phyloP scores from a whole-genome alignment of 371 early-diverging fungal species.

The Lichtheimia ramosa region DNA sequence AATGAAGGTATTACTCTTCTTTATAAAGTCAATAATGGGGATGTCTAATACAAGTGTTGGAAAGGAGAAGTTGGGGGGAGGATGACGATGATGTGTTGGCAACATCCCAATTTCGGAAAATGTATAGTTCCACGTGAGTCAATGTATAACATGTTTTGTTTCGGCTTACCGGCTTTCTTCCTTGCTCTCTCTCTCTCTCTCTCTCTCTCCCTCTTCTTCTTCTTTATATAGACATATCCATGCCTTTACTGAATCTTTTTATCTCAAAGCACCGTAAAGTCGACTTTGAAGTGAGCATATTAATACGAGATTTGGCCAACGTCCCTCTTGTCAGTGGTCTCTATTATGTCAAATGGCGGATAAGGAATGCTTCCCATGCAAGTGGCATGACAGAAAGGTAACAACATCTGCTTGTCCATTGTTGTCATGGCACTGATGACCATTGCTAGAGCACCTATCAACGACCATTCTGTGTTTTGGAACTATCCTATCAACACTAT shows the following conservation, averaged over 20 bases:
- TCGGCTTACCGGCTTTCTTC: background rate
- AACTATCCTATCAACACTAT: constrained; percentile 41
- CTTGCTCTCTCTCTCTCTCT: background rate
- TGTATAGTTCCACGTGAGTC: no score
- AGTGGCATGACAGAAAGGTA: constrained; percentile 54
- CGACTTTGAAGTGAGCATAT: constrained; percentile 46
- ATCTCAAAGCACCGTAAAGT: constrained; percentile 60
- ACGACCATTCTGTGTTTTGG: constrained; percentile 57
- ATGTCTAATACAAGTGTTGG: no score
- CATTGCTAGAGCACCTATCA: constrained; percentile 49
- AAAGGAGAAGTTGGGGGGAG: no score
- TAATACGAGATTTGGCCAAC: constrained; percentile 61
- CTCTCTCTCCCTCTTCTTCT: constrained; percentile 5
- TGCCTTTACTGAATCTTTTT: constrained; percentile 47
- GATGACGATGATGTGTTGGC: no score
- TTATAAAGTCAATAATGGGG: no score
- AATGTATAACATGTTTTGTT: no score
- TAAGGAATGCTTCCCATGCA: constrained; percentile 47
- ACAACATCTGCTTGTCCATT: background rate
- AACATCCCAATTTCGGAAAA: no score
- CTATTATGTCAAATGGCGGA: constrained; percentile 66
- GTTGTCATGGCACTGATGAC: background rate
- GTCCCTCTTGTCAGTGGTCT: constrained; percentile 67
- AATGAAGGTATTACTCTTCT: no score
- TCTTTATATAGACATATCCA: background rate